Base-by-base conservation (phyloP, 2,329 filamentous ascomycete genomes). In the Myriosclerotinia curreyana region DNA sequence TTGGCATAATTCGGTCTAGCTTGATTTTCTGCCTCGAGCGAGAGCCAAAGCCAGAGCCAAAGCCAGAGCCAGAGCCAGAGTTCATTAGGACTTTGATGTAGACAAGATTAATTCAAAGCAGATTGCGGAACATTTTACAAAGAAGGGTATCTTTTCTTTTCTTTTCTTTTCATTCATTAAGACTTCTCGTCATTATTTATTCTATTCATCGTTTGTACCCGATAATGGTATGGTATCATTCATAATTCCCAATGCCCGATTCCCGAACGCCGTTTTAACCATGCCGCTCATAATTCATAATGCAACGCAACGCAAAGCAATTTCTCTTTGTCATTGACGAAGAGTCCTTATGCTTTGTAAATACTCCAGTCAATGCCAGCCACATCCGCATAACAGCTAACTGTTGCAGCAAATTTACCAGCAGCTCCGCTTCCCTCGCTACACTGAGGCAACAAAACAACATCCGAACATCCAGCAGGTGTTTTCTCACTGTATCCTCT, bases 401-500 rank as follows among this genome's bases (percentile, higher is more conserved):
- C 75, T 5, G 68, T 66, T 15, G 74, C 71, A 0, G 75, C 77
- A 68, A 75, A 78, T 36, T 78, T 70, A 66, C 82, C 79, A 62
- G 73, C 79, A 2, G 75, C 70, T 22, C 71, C 66, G 17, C 76
- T 76, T 1, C 74, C 76, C 48, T 71, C 70, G 0, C 76, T 75
- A 58, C 81, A 83, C 70, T 80, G 73, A 11, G 80, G 77, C 20
- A 82, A 67, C 55, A 83, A 70, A 11, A 70, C 73, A 48, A 83
- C 72, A 9, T 76, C 72, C 2, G 75, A 77, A 66, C 81, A 83
- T 3, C 72, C 75, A 50, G 74, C 70, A 2, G 79, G 78, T 1
- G 78, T 68, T 5, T 69, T 49, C 64, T 64, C 71, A 38, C 48
- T 72, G 51, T 77, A 78, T 67, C 78, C 76, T 62, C 82, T 72